These are phyloP conservation scores for Rosa multiflora DNA, from an alignment of 306 rosid species.

Conservation along the genomic window DNA sequence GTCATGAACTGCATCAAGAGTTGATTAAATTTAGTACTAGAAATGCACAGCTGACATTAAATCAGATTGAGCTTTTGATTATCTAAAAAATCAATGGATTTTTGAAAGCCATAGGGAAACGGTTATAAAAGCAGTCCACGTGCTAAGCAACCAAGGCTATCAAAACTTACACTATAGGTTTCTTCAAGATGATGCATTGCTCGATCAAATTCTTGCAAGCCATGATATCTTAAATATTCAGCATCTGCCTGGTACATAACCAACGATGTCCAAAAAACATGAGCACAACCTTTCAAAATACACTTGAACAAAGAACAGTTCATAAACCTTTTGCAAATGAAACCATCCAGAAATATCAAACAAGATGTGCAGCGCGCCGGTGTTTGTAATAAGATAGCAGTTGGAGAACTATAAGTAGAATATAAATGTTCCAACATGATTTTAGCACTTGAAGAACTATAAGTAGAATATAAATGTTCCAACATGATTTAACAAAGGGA, in stretches of 20 bases:
- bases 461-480: neutral
- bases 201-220: slow-evolving; percentile 94
- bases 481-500: neutral
- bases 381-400: neutral
- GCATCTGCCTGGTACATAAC: slow-evolving; percentile 76
- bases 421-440: neutral
- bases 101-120: neutral
- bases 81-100: neutral
- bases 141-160: slow-evolving; percentile 5
- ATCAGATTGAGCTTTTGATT: neutral
- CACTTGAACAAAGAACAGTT: neutral
- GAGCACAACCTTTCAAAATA: slow-evolving; percentile 1
- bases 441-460: neutral
- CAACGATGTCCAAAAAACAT: slow-evolving; percentile 6
- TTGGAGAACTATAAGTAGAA: neutral
- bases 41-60: neutral
- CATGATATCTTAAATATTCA: slow-evolving; percentile 66
- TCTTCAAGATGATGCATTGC: slow-evolving; percentile 98
- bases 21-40: slow-evolving; percentile 10
- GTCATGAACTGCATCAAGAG: slow-evolving; percentile 85
- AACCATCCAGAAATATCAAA: neutral
- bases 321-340: neutral
- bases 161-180: slow-evolving; percentile 69
- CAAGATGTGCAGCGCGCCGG: neutral
- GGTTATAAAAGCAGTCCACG: neutral